These are phyloP conservation scores for Plasmodium malariae DNA, from an alignment of 169 alveolate genomes.

Conservation along the genomic window DNA sequence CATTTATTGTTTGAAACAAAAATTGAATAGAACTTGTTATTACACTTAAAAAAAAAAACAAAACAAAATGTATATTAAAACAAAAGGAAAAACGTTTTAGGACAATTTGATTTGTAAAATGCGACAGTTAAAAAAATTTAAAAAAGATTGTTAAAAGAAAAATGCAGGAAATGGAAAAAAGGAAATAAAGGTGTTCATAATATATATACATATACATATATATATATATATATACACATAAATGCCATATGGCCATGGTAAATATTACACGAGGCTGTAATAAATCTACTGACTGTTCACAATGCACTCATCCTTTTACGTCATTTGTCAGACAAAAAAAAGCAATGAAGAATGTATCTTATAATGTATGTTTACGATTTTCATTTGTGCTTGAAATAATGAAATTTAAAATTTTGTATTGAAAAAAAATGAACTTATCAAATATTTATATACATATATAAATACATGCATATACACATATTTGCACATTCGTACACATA, in stretches of 20 bases:
- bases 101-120: constrained; percentile 1
- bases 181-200: no score
- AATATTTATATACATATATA: no score
- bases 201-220: no score
- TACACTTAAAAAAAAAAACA: constrained; percentile 20
- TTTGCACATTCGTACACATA: not conserved
- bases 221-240: no score
- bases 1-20: not conserved
- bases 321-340: not conserved
- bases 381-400: not conserved
- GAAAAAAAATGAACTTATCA: no score
- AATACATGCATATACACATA: not conserved
- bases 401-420: no score
- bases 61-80: not conserved
- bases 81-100: not conserved
- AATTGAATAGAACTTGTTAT: not conserved
- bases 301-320: no score
- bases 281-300: no score
- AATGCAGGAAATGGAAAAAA: not conserved
- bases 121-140: not conserved
- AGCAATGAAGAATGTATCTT: not conserved
- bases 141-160: not conserved
- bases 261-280: no score
- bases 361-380: not conserved
- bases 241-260: no score